These are phyloP conservation scores for Scheffersomyces cryptocercus DNA, from an alignment of 1,139 yeast genomes.

Conservation along the genomic window DNA sequence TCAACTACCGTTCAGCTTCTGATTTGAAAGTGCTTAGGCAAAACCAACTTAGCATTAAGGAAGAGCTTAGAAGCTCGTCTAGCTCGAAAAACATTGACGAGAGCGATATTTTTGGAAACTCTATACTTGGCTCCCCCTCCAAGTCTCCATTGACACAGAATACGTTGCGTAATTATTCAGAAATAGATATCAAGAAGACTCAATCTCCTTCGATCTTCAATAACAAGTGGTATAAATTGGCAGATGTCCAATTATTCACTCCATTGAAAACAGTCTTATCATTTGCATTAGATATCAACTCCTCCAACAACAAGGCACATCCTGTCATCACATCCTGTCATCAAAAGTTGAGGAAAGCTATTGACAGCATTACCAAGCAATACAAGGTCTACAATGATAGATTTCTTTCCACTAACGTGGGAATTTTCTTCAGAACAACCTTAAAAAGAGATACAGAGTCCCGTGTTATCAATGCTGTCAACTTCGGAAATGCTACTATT, in stretches of 20 bases:
- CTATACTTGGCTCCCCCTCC: conserved; percentile 10
- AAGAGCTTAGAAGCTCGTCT: conserved; percentile 11
- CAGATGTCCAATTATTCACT: conserved; percentile 11
- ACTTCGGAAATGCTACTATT: conserved; percentile 65
- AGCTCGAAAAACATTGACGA: conserved; percentile 9
- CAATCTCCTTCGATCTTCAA: neutral
- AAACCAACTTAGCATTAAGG: conserved; percentile 14
- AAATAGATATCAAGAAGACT: conserved; percentile 4
- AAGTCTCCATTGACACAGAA: neutral
- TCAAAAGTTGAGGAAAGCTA: neutral
- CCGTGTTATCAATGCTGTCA: conserved; percentile 57
- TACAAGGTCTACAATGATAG: conserved; percentile 6
- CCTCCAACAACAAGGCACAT: neutral
- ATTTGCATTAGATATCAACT: neutral
- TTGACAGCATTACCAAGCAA: neutral
- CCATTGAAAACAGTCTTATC: conserved; percentile 13
- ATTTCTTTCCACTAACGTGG: conserved; percentile 28
- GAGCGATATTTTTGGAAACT: conserved; percentile 36
- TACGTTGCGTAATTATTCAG: conserved; percentile 1
- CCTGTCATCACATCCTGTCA: neutral
- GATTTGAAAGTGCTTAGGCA: conserved; percentile 34
- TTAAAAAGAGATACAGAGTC: conserved; percentile 58
- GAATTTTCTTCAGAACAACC: conserved; percentile 49
- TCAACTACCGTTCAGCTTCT: conserved; percentile 34
- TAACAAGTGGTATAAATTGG: conserved; percentile 7